Base-by-base conservation (phyloP, 169 alveolate species). In the Fabrea salina region DNA sequence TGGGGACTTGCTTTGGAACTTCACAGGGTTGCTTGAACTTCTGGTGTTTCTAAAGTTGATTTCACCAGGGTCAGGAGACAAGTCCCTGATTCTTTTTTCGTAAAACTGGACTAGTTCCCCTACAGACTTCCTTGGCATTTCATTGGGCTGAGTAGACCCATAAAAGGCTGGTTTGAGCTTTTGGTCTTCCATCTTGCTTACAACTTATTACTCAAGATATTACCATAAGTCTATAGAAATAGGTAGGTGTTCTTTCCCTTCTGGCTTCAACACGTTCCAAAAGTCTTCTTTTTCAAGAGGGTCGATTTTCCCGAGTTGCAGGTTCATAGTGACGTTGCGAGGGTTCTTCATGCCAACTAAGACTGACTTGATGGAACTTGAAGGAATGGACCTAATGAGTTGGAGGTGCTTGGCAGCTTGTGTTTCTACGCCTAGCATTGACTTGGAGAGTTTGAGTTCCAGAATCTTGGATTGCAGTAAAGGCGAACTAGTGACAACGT, bases 351-450 rank as follows among this genome's bases (percentile, higher is more conserved):
- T 82, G 53, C 93, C 95, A 47, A 87, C 85, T 51, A 91, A 61
- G 0, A 39, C 43, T 82, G 81, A 53, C 79, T 72, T 58, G 0
- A 76, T 37, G 25, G 50, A 22, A 3, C 22, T 30, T 40, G 43
- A 51, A 22, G 96, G 94, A 32, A 88, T 84, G 4, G 94, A 87
- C 74, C 96, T 80, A 41, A 91, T 64, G 33, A 91, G 64, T 68
- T 91, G 75, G 0, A 88, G 71, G 57, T 91, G 96, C 49, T 88
- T 87, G 7, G 91, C 82, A 6, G 86, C 92, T 25, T 61, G 51
- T 44, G 71, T 81, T 47, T 75, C 57, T 39, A 90, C 75, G 43
- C 80, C 80, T 22, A 83, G 51, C 50, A 82, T 64, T n/a, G 66
- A 75, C 16, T 57, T 56, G 11, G 91, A 86, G 25, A 91, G 61